Evolutionary conservation across 2,329 filamentous ascomycete genomes (phyloP).

Genomic region (Arthrinium puccinioides): DNA sequence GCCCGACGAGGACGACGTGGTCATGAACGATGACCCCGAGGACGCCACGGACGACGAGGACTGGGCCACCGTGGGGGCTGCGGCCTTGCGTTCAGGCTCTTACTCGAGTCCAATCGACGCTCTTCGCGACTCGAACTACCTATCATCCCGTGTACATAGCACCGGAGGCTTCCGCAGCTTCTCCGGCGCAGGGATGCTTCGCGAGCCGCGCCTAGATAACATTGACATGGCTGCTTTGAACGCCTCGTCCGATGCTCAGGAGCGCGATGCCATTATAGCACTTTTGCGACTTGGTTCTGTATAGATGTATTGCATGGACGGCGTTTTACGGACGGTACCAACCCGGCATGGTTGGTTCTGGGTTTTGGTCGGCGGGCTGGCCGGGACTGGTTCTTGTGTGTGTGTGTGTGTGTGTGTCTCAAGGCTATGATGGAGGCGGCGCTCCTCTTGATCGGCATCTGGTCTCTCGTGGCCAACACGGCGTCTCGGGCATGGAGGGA

Average conservation of each 20-base stretch:
- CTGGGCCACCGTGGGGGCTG: slow-evolving; percentile 85
- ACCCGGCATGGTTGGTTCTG: slow-evolving; percentile 11
- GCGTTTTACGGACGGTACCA: slow-evolving; percentile 38
- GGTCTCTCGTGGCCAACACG: slow-evolving; percentile 13
- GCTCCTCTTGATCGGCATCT: slow-evolving; percentile 17
- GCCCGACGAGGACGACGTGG: slow-evolving; percentile 55
- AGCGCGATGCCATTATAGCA: slow-evolving; percentile 76
- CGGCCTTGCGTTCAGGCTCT: slow-evolving; percentile 65
- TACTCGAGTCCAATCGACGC: slow-evolving; percentile 49
- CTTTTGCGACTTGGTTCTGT: slow-evolving; percentile 75
- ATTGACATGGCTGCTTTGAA: slow-evolving; percentile 45
- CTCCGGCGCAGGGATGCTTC: slow-evolving; percentile 46
- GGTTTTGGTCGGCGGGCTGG: slow-evolving; percentile 16
- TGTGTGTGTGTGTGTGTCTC: too few species aligned
- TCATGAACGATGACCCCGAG: slow-evolving; percentile 68
- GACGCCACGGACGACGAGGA: slow-evolving; percentile 94
- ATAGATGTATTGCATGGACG: slow-evolving; percentile 52
- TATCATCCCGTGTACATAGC: slow-evolving; percentile 42
- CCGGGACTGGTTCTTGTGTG: slow-evolving; percentile 16
- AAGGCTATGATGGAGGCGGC: slow-evolving; percentile 18
- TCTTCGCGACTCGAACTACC: slow-evolving; percentile 44
- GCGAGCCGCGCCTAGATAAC: slow-evolving; percentile 41
- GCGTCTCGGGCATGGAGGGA: slow-evolving; percentile 17
- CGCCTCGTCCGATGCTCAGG: slow-evolving; percentile 57
- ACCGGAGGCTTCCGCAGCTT: slow-evolving; percentile 38